Conservation (phyloP, 129 eudicot species). For the Lactuca sativa region DNA sequence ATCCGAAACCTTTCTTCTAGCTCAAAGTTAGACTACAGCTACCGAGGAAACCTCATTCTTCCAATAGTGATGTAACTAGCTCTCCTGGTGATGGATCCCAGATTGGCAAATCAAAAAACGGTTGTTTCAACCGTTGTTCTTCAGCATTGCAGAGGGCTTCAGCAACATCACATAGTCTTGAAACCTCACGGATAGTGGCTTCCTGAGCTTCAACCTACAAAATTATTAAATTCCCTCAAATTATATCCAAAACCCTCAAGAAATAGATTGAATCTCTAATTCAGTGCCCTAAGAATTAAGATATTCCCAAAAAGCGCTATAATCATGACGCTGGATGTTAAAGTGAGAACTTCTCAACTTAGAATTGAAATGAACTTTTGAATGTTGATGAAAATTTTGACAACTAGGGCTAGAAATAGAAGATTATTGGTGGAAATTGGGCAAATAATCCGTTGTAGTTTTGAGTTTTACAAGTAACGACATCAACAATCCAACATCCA, state of each 20-base stretch:
- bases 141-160: conserved; percentile 62
- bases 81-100: conserved; percentile 70
- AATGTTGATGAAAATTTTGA: not conserved
- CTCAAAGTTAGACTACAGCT: conserved; percentile 17
- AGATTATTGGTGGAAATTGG: not conserved
- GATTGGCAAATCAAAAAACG: conserved; percentile 53
- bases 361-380: conserved; percentile 1
- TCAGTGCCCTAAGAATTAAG: conserved; percentile 4
- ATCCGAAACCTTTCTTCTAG: conserved; percentile 25
- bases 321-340: conserved; percentile 1
- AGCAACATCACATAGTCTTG: conserved; percentile 63
- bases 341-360: not conserved
- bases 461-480: not conserved
- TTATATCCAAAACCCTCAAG: conserved; percentile 26
- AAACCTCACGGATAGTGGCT: conserved; percentile 49
- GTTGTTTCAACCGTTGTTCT: conserved; percentile 51
- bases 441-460: conserved; percentile 2
- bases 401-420: conserved; percentile 7
- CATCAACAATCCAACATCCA: not conserved
- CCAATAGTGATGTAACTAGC: conserved; percentile 49
- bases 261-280: conserved; percentile 5
- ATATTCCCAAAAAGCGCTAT: not conserved
- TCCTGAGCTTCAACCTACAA: conserved; percentile 73
- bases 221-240: conserved; percentile 18
- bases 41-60: conserved; percentile 33